Conservation (phyloP, 2,329 filamentous ascomycete genomes). For the Sarocladiaceae sp. region DNA sequence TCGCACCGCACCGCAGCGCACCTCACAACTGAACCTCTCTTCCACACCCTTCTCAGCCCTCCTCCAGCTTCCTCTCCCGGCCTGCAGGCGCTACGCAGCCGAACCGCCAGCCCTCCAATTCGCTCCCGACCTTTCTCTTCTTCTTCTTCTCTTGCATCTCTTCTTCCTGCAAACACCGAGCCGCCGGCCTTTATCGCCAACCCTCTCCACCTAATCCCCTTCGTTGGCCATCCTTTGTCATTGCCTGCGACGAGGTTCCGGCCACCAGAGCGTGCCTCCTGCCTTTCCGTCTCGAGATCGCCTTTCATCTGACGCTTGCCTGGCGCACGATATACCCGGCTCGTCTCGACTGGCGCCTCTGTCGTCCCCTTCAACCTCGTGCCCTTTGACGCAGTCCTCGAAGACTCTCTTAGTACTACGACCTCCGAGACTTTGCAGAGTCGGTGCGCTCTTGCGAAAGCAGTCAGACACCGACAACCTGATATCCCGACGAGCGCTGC, state of each 20-base stretch:
- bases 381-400: not conserved
- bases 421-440: not conserved
- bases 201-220: not conserved
- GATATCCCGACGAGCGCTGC: not conserved
- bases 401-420: not conserved
- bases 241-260: constrained; percentile 5
- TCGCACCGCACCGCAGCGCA: not conserved
- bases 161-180: constrained; percentile 2
- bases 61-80: constrained; percentile 7
- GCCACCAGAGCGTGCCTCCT: not conserved
- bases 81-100: constrained; percentile 9
- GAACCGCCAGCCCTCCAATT: constrained; percentile 10
- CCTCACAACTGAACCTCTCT: constrained; percentile 1
- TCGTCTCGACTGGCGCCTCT: not conserved
- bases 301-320: not conserved
- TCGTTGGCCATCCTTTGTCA: constrained; percentile 5
- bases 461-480: not conserved
- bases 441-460: not conserved
- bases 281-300: not conserved
- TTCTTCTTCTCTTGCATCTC: constrained; percentile 10
- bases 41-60: not conserved
- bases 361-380: not conserved
- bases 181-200: constrained; percentile 3
- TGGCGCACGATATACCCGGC: not conserved
- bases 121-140: not conserved